Base-by-base conservation (phyloP, 768 basidiomycete species). In the Hortiboletus flavorubellus region DNA sequence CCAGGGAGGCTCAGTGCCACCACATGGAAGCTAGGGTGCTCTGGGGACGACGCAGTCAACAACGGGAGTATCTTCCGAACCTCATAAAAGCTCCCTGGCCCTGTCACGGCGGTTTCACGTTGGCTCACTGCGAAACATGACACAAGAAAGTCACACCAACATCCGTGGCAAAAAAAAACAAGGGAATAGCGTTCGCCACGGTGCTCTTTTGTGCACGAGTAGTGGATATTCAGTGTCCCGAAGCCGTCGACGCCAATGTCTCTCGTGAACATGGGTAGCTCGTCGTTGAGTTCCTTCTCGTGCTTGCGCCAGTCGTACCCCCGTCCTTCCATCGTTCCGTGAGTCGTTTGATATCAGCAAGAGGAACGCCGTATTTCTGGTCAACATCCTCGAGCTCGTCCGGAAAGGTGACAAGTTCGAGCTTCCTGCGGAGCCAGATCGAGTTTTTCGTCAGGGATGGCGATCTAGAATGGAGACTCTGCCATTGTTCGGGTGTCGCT, bases 161-260 rank as follows among this genome's bases (percentile, higher is more conserved):
- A 85, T 48, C 84, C 84, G 51, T 85, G 83, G 12, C 84, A 75
- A 56, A 82, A 56, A 82, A 85, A 31, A 86, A 68, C 14, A 86
- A 63, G 1, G 84, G 84, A 35, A 86, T 79, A 0, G 83, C 82
- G n/a, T 69, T 65, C 3, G 58, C 59, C 0, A 71, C 59, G 6
- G 55, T 53, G 59, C 83, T 83, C 64, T 71, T 76, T 81, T 73
- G 63, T 84, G 83, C 8, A 84, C 74, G 48, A n/a, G n/a, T 81
- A 85, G 56, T 86, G 83, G 8, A 85, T 76, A 54, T 79, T 77
- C 40, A 83, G 68, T 5, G 68, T 62, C 0, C 76, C 80, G 50
- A 76, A 76, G 3, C 73, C 74, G 8, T 77, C 76, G 3, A 84
- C 75, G 1, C 71, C 64, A 23, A 85, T 76, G 40, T 80, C 76